phyloP scores from a whole-genome alignment of 108 stramenopile genomes.

The Fistulifera solaris region DNA sequence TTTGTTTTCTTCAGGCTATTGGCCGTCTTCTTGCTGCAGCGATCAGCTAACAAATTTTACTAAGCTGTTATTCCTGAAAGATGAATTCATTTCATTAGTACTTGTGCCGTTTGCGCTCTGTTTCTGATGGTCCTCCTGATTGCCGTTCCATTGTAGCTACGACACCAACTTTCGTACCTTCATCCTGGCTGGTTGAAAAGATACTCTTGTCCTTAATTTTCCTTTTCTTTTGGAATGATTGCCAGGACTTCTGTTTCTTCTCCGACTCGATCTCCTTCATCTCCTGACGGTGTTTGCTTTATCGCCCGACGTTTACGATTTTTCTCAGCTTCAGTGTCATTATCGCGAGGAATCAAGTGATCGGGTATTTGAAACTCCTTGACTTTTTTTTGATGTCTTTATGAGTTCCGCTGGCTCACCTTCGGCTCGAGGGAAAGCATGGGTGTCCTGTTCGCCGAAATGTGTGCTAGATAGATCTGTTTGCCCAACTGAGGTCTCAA shows the following conservation, averaged over 20 bases:
- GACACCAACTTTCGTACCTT: constrained; percentile 64
- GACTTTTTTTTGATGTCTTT: constrained; percentile 32
- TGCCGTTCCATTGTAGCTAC: constrained; percentile 46
- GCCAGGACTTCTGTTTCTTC: constrained; percentile 71
- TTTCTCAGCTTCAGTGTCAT: constrained; percentile 58
- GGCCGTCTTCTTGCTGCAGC: constrained; percentile 44
- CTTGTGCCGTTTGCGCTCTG: constrained; percentile 58
- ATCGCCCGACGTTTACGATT: constrained; percentile 57
- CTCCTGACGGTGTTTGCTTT: constrained; percentile 53
- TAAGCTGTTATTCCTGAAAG: too few relatives aligned
- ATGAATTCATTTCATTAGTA: neutral
- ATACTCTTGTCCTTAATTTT: constrained; percentile 38
- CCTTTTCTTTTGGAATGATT: constrained; percentile 56
- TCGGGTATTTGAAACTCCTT: constrained; percentile 64
- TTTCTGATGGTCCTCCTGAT: constrained; percentile 39
- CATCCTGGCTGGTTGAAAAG: constrained; percentile 64
- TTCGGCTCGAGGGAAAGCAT: neutral
- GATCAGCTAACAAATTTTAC: constrained; percentile 65
- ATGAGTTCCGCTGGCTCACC: neutral
- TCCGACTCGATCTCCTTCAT: constrained; percentile 58
- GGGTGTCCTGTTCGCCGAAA: neutral
- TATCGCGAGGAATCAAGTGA: constrained; percentile 56
- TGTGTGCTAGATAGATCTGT: neutral
- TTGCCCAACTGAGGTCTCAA: neutral
- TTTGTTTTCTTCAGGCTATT: constrained; percentile 23